phyloP scores from a whole-genome alignment of 148 eudicot species.

The Nepenthes mirabilis region DNA sequence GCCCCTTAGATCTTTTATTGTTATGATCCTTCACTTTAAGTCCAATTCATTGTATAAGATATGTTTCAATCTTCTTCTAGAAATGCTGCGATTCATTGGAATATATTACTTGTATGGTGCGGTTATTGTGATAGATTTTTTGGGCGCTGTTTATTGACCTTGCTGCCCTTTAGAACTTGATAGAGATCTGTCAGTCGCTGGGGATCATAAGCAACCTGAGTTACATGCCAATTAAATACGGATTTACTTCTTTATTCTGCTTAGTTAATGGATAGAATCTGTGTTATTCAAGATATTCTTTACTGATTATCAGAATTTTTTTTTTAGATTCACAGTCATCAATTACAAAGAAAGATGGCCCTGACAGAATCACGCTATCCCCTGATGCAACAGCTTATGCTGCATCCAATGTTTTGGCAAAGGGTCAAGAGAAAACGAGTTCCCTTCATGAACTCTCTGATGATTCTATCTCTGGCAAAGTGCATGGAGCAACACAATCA shows the following conservation, averaged over 20 bases:
- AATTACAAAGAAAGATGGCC: conserved; percentile 26
- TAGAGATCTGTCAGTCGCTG: neutral
- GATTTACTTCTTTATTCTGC: too few relatives aligned
- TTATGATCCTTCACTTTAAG: too few relatives aligned
- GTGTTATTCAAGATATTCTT: neutral
- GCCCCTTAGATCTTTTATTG: too few relatives aligned
- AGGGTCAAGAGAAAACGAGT: conserved; percentile 31
- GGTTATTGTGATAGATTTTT: too few relatives aligned
- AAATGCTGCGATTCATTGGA: too few relatives aligned
- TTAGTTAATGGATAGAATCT: too few relatives aligned
- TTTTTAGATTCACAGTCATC: conserved; percentile 31
- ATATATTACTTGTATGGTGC: too few relatives aligned
- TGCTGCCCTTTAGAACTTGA: neutral
- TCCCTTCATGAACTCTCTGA: conserved; percentile 28
- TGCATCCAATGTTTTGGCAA: conserved; percentile 20
- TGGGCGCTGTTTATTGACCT: too few relatives aligned
- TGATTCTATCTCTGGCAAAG: conserved; percentile 24
- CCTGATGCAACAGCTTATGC: conserved; percentile 29
- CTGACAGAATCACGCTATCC: conserved; percentile 29
- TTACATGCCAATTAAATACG: too few relatives aligned
- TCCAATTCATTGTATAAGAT: too few relatives aligned
- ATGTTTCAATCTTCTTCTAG: too few relatives aligned
- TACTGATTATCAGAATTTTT: conserved; percentile 7
- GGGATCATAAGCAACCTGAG: too few relatives aligned
- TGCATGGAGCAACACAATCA: conserved; percentile 23